These are phyloP conservation scores for Leptomonas pyrrhocoris DNA, from an alignment of 208 protist species.

Conservation along the genomic window DNA sequence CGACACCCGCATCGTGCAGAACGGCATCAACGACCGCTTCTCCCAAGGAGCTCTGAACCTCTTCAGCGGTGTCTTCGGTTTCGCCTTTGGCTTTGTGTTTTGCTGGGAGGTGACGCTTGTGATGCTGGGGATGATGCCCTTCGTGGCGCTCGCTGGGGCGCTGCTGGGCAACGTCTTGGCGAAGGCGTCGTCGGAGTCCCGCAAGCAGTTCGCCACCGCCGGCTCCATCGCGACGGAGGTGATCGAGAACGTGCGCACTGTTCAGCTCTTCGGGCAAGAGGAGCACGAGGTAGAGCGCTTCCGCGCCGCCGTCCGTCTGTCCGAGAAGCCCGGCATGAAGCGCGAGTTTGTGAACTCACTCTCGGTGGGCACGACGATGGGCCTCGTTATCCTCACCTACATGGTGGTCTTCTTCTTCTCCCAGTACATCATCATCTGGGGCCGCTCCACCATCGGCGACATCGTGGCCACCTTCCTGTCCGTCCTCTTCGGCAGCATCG, in stretches of 20 bases:
- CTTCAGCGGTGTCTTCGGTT: constrained; percentile 80
- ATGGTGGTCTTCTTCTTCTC: constrained; percentile 73
- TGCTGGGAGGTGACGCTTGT: constrained; percentile 82
- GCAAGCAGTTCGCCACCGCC: constrained; percentile 78
- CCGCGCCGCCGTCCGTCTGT: constrained; percentile 39
- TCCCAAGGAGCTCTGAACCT: constrained; percentile 68
- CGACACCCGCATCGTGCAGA: constrained; percentile 78
- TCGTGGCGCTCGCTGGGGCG: constrained; percentile 58
- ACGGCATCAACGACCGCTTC: constrained; percentile 88
- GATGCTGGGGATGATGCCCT: constrained; percentile 78
- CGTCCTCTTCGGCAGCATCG: constrained; percentile 67
- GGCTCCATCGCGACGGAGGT: constrained; percentile 87
- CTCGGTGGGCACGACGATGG: constrained; percentile 46
- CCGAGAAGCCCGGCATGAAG: constrained; percentile 57
- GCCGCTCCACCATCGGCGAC: constrained; percentile 51
- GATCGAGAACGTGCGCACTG: constrained; percentile 83
- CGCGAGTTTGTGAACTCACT: constrained; percentile 57
- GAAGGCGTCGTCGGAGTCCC: constrained; percentile 46
- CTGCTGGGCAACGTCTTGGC: constrained; percentile 65
- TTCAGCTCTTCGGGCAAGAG: constrained; percentile 76
- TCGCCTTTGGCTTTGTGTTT: constrained; percentile 76
- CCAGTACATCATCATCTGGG: constrained; percentile 73
- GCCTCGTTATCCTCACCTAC: constrained; percentile 60
- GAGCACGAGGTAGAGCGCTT: constrained; percentile 67
- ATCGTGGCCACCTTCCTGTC: constrained; percentile 63